These are phyloP conservation scores for Solidago caesia DNA, from an alignment of 129 eudicot genomes.

Conservation along the genomic window DNA sequence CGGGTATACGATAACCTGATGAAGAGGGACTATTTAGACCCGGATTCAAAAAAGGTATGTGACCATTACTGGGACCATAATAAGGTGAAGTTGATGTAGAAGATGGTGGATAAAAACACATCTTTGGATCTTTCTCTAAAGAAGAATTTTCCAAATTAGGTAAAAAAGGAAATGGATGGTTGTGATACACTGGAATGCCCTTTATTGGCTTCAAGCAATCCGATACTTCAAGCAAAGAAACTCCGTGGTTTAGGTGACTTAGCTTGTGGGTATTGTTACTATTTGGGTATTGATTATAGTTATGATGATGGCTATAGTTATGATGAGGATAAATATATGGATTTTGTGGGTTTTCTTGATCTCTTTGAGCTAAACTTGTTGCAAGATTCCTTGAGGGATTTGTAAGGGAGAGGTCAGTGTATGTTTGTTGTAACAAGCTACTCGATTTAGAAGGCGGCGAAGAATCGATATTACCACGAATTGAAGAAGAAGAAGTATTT, in stretches of 20 bases:
- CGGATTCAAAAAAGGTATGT: slow-evolving; percentile 48
- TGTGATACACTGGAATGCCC: slow-evolving; percentile 88
- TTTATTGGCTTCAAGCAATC: slow-evolving; percentile 69
- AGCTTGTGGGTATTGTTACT: slow-evolving; percentile 23
- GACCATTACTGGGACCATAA: slow-evolving; percentile 44
- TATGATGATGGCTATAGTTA: slow-evolving; percentile 17
- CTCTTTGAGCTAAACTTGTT: no score
- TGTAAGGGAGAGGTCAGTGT: slow-evolving; percentile 58
- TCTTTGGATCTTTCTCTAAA: slow-evolving; percentile 62
- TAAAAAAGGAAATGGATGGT: slow-evolving; percentile 66
- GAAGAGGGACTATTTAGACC: slow-evolving; percentile 36
- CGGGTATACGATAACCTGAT: slow-evolving; percentile 32
- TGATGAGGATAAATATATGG: slow-evolving; percentile 29
- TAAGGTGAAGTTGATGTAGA: slow-evolving; percentile 38
- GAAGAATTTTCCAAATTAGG: slow-evolving; percentile 46
- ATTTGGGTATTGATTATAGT: slow-evolving; percentile 25
- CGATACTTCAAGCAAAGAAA: slow-evolving; percentile 45
- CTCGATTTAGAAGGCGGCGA: slow-evolving; percentile 23
- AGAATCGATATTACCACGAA: slow-evolving; percentile 12
- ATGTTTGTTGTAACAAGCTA: slow-evolving; percentile 1
- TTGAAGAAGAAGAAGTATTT: slow-evolving; percentile 30
- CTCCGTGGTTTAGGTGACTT: slow-evolving; percentile 50
- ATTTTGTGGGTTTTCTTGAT: slow-evolving; percentile 37
- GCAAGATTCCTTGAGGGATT: slow-evolving; percentile 39
- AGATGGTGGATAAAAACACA: slow-evolving; percentile 49